phyloP scores from a whole-genome alignment of 192 early-diverging fungal genomes.

The Entophlyctis helioformis region DNA sequence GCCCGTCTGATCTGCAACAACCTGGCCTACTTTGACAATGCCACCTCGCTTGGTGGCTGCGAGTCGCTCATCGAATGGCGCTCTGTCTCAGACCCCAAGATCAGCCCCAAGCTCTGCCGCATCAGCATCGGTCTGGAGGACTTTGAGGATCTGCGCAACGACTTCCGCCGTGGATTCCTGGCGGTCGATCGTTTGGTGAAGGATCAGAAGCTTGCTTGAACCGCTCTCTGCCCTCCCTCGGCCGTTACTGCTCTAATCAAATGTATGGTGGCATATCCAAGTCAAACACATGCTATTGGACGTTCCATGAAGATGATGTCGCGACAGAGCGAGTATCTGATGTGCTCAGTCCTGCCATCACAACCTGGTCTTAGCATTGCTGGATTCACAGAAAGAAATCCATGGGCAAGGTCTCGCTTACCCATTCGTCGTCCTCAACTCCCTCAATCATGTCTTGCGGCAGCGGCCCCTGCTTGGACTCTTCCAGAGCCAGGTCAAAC shows the following conservation, averaged over 20 bases:
- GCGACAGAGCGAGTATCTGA: no score
- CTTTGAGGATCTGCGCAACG: conserved; percentile 48
- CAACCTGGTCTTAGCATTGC: no score
- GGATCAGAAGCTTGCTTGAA: no score
- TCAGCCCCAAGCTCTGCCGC: conserved; percentile 36
- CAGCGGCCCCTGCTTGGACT: conserved; percentile 9
- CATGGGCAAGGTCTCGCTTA: neutral
- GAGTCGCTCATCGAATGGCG: conserved; percentile 64
- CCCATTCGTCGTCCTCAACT: conserved; percentile 38
- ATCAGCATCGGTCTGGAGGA: conserved; percentile 58
- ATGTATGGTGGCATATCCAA: no score
- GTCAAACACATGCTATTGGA: no score
- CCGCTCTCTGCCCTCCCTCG: no score
- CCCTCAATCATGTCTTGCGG: conserved; percentile 32
- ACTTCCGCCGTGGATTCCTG: conserved; percentile 38
- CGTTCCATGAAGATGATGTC: no score
- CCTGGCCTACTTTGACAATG: conserved; percentile 33
- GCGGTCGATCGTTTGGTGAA: no score
- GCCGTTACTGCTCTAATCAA: no score
- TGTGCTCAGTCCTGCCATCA: no score
- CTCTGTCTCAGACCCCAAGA: conserved; percentile 21
- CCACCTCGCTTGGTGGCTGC: conserved; percentile 55
- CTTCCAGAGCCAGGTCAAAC: conserved; percentile 23
- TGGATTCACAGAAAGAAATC: no score
- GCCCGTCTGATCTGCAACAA: conserved; percentile 31